Evolutionary conservation across 768 basidiomycete genomes (phyloP).

Genomic region (Boletus sp.): DNA sequence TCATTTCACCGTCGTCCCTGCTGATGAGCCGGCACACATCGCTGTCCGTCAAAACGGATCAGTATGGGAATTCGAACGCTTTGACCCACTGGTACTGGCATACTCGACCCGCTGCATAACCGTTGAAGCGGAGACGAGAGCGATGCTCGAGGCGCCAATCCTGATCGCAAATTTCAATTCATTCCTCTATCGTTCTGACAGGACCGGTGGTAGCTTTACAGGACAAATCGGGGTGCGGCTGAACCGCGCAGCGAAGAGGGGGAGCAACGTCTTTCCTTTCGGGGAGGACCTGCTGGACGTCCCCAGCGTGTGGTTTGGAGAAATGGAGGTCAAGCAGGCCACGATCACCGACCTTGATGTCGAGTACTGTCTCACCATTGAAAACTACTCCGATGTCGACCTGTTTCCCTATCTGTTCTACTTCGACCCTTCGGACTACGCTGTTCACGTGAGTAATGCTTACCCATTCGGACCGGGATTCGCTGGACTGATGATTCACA

Average conservation of each 20-base stretch:
- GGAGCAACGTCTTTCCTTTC: background rate
- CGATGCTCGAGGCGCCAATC: constrained; percentile 6
- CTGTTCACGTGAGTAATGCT: constrained; percentile 14
- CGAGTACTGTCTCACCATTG: constrained; percentile 18
- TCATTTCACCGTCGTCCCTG: constrained; percentile 11
- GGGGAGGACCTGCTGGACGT: constrained; percentile 14
- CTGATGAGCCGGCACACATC: constrained; percentile 9
- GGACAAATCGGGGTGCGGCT: constrained; percentile 11
- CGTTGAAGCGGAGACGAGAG: background rate
- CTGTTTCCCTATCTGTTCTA: constrained; percentile 25
- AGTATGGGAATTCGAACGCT: constrained; percentile 18
- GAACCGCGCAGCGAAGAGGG: constrained; percentile 1
- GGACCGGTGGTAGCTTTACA: constrained; percentile 4
- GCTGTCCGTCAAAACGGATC: background rate
- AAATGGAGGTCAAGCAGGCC: constrained; percentile 12
- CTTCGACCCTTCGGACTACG: constrained; percentile 23
- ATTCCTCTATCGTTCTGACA: constrained; percentile 19
- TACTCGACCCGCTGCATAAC: constrained; percentile 8
- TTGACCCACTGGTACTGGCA: constrained; percentile 8
- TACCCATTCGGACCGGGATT: background rate
- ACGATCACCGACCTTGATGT: constrained; percentile 10
- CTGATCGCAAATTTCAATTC: constrained; percentile 19
- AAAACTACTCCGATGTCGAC: constrained; percentile 18
- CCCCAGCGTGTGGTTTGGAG: background rate
- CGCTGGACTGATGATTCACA: background rate